phyloP scores from a whole-genome alignment of 2,329 filamentous ascomycete species.

The Hypoxylon sp. region DNA sequence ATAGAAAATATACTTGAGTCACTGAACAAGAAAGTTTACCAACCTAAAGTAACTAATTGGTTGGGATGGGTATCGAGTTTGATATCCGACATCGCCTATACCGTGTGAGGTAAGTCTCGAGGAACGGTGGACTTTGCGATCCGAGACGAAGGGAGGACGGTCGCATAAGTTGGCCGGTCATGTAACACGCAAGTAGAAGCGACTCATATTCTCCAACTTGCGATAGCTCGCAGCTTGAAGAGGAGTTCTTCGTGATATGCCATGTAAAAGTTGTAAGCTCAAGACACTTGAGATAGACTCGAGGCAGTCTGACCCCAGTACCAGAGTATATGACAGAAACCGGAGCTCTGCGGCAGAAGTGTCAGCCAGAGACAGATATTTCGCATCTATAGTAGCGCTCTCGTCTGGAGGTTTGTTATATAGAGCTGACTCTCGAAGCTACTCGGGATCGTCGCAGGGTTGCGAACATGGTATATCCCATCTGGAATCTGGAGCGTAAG shows the following conservation, averaged over 20 bases:
- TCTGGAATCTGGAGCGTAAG: slow-evolving; percentile 2
- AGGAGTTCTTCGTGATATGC: no score
- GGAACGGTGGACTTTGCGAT: slow-evolving; percentile 9
- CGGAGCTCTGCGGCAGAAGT: not conserved
- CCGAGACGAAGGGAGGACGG: not conserved
- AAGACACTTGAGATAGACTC: no score
- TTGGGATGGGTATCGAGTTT: not conserved
- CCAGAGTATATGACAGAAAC: not conserved
- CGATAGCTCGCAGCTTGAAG: no score
- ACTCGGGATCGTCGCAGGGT: slow-evolving; percentile 14
- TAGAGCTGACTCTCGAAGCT: no score
- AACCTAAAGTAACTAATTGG: no score
- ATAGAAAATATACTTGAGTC: no score
- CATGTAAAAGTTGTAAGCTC: no score
- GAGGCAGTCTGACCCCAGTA: not conserved
- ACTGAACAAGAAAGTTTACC: no score
- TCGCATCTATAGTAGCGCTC: not conserved
- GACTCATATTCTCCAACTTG: no score
- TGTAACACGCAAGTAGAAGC: no score
- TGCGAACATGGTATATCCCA: slow-evolving; percentile 1
- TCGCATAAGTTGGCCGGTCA: not conserved
- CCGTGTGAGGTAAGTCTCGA: slow-evolving; percentile 8
- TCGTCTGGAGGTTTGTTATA: slow-evolving; percentile 18
- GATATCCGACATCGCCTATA: not conserved
- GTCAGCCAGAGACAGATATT: not conserved